Percentiles rank a stretch among this genome's conserved stretches.
Conservation (phyloP, 1,284 basidiomycete genomes). For the Apiotrichum siamense region DNA sequence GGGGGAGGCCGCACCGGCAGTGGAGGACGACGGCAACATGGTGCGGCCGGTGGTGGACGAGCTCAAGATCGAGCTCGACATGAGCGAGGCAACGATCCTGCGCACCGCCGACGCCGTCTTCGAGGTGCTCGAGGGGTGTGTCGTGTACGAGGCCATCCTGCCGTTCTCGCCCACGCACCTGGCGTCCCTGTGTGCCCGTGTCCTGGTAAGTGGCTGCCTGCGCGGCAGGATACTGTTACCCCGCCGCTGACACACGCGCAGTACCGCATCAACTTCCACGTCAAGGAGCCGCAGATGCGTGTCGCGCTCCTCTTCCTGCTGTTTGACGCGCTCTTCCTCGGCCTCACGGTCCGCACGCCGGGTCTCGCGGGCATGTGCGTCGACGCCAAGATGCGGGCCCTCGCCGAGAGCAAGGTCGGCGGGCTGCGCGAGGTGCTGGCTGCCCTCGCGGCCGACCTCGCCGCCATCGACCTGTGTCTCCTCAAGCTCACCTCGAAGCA, state of each 20-base stretch:
- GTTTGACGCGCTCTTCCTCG: not conserved
- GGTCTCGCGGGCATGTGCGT: not conserved
- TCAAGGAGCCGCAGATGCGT: not conserved
- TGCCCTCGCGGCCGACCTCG: not conserved
- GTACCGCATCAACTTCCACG: not conserved
- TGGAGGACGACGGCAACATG: not conserved
- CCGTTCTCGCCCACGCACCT: not conserved
- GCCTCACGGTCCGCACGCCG: not conserved
- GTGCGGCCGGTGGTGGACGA: not conserved
- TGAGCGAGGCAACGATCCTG: not conserved
- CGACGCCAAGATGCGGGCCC: not conserved
- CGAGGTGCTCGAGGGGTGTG: not conserved
- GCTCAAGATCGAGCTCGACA: not conserved
- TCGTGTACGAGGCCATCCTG: not conserved
- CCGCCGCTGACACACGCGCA: no score
- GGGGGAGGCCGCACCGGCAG: not conserved
- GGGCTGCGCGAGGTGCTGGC: not conserved
- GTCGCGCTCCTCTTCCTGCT: not conserved
- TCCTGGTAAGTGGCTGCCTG: not conserved
- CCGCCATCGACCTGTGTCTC: not conserved
- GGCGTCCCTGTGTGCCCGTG: not conserved
- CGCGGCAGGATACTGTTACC: no score
- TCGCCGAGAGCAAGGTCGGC: not conserved
- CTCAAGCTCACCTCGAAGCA: not conserved
- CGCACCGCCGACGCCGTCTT: not conserved